Percentiles rank a stretch among this genome's conserved stretches.
phyloP scores from a whole-genome alignment of 2,329 filamentous ascomycete species.

The Penicillium sp. region DNA sequence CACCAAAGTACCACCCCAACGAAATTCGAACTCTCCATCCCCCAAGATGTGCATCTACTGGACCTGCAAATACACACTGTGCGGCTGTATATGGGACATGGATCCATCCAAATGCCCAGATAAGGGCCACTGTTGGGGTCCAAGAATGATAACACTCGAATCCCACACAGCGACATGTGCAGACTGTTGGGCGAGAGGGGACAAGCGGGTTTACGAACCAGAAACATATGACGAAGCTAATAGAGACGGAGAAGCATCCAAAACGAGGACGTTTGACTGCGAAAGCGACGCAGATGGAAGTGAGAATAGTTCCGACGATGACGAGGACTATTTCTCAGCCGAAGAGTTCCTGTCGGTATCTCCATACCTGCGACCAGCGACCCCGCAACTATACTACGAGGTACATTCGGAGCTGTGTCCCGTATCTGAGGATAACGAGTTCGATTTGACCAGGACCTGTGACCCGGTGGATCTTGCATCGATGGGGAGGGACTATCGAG shows the following conservation, averaged over 20 bases:
- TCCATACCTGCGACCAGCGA: neutral
- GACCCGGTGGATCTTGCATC: slow-evolving; percentile 11
- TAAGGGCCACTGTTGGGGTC: slow-evolving; percentile 4
- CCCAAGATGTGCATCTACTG: slow-evolving; percentile 23
- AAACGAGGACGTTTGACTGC: neutral
- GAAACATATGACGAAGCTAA: neutral
- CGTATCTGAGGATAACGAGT: slow-evolving; percentile 2
- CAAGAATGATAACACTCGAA: slow-evolving; percentile 11
- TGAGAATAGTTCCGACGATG: neutral
- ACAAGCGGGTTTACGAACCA: slow-evolving; percentile 1
- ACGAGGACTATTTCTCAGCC: neutral
- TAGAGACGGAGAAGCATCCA: neutral
- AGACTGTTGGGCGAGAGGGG: slow-evolving; percentile 17
- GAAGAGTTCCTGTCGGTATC: neutral
- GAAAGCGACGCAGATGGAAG: neutral
- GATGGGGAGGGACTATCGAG: slow-evolving; percentile 16
- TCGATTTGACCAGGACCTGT: slow-evolving; percentile 15
- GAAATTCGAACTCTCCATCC: neutral
- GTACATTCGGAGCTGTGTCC: neutral
- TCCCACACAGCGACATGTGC: slow-evolving; percentile 17
- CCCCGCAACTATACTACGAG: slow-evolving; percentile 2
- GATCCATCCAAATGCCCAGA: slow-evolving; percentile 6
- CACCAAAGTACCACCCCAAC: neutral
- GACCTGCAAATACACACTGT: slow-evolving; percentile 21
- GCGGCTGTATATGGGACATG: slow-evolving; percentile 27